These are phyloP conservation scores for Emmonsiellopsis sp. DNA, from an alignment of 2,329 filamentous ascomycete species.

Conservation along the genomic window DNA sequence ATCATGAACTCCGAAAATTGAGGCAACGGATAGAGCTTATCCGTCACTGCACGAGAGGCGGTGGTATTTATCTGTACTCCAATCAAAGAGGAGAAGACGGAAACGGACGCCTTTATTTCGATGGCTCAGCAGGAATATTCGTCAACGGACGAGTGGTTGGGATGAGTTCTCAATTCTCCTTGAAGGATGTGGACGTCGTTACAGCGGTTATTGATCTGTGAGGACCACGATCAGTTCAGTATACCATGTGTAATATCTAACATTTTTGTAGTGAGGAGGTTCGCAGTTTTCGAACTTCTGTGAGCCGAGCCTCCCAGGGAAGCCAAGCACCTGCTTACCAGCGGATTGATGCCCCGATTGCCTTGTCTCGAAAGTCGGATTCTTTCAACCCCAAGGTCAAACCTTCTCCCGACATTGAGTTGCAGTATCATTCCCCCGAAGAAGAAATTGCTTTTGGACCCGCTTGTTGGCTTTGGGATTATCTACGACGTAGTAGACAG, in stretches of 20 bases:
- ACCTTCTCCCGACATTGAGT: constrained; percentile 12
- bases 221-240: not conserved
- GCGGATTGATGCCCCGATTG: constrained; percentile 22
- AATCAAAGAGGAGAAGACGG: constrained; percentile 51
- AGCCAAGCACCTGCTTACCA: constrained; percentile 16
- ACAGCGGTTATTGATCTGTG: constrained; percentile 53
- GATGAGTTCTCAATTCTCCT: constrained; percentile 20
- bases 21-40: constrained; percentile 34
- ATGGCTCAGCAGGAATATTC: constrained; percentile 54
- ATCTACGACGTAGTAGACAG: constrained; percentile 17
- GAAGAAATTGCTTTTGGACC: constrained; percentile 19
- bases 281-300: constrained; percentile 27
- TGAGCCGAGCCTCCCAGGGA: constrained; percentile 23
- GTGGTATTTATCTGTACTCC: constrained; percentile 45
- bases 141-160: constrained; percentile 41
- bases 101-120: constrained; percentile 47
- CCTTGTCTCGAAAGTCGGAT: constrained; percentile 15
- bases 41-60: constrained; percentile 19
- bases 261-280: constrained; percentile 50
- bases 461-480: constrained; percentile 24
- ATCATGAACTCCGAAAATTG: constrained; percentile 60
- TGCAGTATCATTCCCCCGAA: constrained; percentile 16
- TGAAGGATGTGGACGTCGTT: constrained; percentile 57
- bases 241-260: not conserved
- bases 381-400: constrained; percentile 10